A percentile compares a stretch with the other conserved stretches of the same genome.
Evolutionary conservation across 768 basidiomycete species (phyloP).

Genomic region (Rhizopogon salebrosus): DNA sequence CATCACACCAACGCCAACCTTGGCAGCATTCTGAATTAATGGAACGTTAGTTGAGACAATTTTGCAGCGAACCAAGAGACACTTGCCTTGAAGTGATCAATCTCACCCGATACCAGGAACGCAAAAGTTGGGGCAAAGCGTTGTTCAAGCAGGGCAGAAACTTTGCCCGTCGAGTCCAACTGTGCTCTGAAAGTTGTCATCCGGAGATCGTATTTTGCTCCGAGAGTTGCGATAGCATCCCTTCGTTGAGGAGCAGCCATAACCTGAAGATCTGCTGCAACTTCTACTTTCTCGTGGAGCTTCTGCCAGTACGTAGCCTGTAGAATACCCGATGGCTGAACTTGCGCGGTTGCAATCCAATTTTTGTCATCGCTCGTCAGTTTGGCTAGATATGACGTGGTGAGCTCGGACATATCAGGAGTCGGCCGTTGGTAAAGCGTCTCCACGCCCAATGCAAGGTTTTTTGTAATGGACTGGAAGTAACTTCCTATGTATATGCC

Average conservation of each 20-base stretch:
- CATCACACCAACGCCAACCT: constrained; percentile 97
- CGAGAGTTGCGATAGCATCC: constrained; percentile 90
- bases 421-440: constrained; percentile 76
- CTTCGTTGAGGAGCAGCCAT: constrained; percentile 74
- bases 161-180: constrained; percentile 91
- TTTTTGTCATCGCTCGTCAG: constrained; percentile 64
- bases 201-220: constrained; percentile 95
- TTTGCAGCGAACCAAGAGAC: neutral
- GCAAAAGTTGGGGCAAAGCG: constrained; percentile 93
- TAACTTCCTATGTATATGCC: constrained; percentile 92
- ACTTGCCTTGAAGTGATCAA: constrained; percentile 94
- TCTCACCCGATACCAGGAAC: constrained; percentile 93
- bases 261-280: constrained; percentile 89
- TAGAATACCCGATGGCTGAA: constrained; percentile 77
- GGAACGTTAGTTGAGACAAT: neutral
- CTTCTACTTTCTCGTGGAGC: constrained; percentile 91
- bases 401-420: constrained; percentile 64
- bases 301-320: constrained; percentile 97
- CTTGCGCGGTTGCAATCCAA: constrained; percentile 92
- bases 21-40: constrained; percentile 71
- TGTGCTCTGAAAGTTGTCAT: constrained; percentile 93
- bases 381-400: constrained; percentile 77
- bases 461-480: constrained; percentile 89
- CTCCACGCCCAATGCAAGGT: constrained; percentile 85
- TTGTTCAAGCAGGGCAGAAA: constrained; percentile 92